A percentile compares a stretch with the other conserved stretches of the same genome.
Conservation (phyloP, 257 asterid species). For the Prunella vulgaris region DNA sequence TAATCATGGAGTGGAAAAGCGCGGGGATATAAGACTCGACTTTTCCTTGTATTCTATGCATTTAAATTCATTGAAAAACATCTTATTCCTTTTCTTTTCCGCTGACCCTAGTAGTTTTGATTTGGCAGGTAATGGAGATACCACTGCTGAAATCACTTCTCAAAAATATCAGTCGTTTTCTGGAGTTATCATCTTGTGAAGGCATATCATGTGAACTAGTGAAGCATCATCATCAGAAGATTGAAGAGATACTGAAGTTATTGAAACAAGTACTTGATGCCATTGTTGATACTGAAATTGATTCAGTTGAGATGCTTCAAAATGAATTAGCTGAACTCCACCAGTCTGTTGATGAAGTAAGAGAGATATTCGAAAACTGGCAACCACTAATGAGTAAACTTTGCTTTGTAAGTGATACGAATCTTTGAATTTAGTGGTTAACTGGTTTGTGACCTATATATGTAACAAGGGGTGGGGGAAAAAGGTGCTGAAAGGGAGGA, state of each 20-base stretch:
- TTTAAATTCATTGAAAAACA: background rate
- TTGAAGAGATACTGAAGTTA: slow-evolving; percentile 56
- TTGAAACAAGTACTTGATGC: slow-evolving; percentile 52
- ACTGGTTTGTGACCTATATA: background rate
- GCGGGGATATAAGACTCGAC: background rate
- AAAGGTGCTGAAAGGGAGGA: background rate
- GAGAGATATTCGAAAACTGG: slow-evolving; percentile 48
- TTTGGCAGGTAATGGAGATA: slow-evolving; percentile 62
- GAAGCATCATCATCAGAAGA: slow-evolving; percentile 40
- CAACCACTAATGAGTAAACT: slow-evolving; percentile 65
- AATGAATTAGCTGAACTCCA: slow-evolving; percentile 40
- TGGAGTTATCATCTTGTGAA: slow-evolving; percentile 41
- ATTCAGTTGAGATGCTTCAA: slow-evolving; percentile 47
- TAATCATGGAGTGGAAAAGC: background rate
- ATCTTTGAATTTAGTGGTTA: background rate
- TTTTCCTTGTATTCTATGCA: background rate
- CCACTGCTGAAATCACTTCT: slow-evolving; percentile 53
- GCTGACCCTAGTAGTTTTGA: slow-evolving; percentile 14
- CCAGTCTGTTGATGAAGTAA: slow-evolving; percentile 52
- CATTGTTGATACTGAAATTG: slow-evolving; percentile 37
- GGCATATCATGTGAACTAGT: slow-evolving; percentile 43
- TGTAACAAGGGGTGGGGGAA: background rate
- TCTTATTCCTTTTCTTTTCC: background rate
- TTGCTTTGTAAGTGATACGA: slow-evolving; percentile 54
- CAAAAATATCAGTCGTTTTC: slow-evolving; percentile 42